A percentile compares a stretch with the other conserved stretches of the same genome.
Evolutionary conservation across 306 rosid species (phyloP).

Genomic region (Vicia sativa): DNA sequence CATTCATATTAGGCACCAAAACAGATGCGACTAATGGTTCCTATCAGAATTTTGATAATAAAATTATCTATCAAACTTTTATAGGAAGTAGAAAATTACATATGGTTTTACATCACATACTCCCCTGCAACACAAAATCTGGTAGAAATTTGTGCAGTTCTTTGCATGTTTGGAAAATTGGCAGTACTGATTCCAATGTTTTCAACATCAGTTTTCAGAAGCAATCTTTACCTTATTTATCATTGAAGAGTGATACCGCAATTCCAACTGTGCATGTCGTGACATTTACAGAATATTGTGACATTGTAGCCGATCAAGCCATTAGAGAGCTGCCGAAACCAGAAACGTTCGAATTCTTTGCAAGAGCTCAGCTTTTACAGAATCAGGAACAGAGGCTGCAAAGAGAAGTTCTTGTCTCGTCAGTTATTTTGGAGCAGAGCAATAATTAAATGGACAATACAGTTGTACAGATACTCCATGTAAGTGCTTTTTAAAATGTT

Average conservation of each 20-base stretch:
- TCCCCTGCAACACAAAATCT: constrained; percentile 21
- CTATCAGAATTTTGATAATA: neutral
- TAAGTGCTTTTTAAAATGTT: constrained; percentile 13
- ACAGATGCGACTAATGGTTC: no score
- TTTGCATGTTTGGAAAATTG: neutral
- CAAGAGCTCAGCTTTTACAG: constrained; percentile 83
- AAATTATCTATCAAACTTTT: constrained; percentile 27
- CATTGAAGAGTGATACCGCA: neutral
- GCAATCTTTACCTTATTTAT: neutral
- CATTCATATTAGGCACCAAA: no score
- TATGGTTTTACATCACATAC: constrained; percentile 19
- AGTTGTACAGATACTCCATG: neutral
- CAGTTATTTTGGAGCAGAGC: neutral
- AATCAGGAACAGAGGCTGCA: constrained; percentile 87
- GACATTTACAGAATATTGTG: constrained; percentile 27
- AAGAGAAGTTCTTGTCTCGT: constrained; percentile 5
- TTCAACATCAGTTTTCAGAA: neutral
- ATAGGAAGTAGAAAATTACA: neutral
- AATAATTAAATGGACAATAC: neutral
- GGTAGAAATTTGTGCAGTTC: constrained; percentile 17
- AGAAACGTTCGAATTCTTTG: constrained; percentile 77
- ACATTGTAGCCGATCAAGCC: constrained; percentile 21
- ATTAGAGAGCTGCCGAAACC: constrained; percentile 63
- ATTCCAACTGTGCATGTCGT: no score
- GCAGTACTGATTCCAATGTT: neutral